phyloP scores from a whole-genome alignment of 306 rosid genomes.

The Medicago ruthenica region DNA sequence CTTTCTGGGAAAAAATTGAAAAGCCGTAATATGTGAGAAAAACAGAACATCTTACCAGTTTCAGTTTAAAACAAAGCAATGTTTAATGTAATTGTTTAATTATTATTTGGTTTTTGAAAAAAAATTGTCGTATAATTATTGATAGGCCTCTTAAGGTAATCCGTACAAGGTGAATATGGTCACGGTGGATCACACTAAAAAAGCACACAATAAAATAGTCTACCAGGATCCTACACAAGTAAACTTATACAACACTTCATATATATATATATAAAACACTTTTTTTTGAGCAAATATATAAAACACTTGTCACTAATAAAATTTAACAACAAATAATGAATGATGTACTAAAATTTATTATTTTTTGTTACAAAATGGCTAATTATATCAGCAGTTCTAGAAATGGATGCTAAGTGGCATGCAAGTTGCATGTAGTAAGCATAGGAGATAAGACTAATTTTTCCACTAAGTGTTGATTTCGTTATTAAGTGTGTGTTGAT shows the following conservation, averaged over 20 bases:
- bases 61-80: too few species aligned
- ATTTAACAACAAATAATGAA: too few species aligned
- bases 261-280: too few species aligned
- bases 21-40: neutral
- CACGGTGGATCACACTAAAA: neutral
- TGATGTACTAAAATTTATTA: too few species aligned
- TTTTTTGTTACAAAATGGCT: neutral
- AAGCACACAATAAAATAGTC: too few species aligned
- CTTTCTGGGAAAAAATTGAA: neutral
- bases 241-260: too few species aligned
- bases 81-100: too few species aligned
- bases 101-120: too few species aligned
- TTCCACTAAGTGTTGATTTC: neutral
- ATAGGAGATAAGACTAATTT: neutral
- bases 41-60: neutral
- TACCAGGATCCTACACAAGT: too few species aligned
- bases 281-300: too few species aligned
- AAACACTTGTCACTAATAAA: too few species aligned
- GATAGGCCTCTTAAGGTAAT: neutral
- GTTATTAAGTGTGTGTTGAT: neutral
- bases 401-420: conserved; percentile 30
- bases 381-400: neutral
- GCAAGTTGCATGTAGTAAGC: conserved; percentile 31
- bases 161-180: conserved; percentile 4
- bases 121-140: too few species aligned